These are phyloP conservation scores for Aspergillus quadrilineatus DNA, from an alignment of 2,329 filamentous ascomycete species.

Conservation along the genomic window DNA sequence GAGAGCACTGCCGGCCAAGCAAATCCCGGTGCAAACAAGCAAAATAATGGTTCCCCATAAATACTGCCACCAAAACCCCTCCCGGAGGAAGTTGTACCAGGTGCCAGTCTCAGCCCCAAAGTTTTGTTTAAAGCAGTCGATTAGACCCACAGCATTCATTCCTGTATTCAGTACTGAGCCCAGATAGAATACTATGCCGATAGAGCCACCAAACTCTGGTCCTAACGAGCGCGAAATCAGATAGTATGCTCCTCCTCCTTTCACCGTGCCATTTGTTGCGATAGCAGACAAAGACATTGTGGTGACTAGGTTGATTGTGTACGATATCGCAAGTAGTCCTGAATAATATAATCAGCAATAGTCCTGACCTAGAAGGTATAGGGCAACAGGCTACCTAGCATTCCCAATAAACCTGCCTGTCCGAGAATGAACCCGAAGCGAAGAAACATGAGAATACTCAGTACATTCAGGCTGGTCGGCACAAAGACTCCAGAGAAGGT, in stretches of 20 bases:
- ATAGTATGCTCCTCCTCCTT: slow-evolving; percentile 84
- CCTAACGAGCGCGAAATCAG: slow-evolving; percentile 82
- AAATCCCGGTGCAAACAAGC: slow-evolving; percentile 69
- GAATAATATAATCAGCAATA: slow-evolving; percentile 20
- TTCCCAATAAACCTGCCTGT: slow-evolving; percentile 74
- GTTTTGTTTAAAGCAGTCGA: slow-evolving; percentile 78
- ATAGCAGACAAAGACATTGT: slow-evolving; percentile 85
- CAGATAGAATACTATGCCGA: slow-evolving; percentile 85
- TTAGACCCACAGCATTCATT: slow-evolving; percentile 81
- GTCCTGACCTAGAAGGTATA: not conserved
- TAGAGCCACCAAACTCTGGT: slow-evolving; percentile 85
- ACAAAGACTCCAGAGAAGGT: slow-evolving; percentile 80
- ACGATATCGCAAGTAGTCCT: slow-evolving; percentile 71
- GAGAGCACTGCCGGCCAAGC: slow-evolving; percentile 74
- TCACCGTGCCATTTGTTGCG: slow-evolving; percentile 84
- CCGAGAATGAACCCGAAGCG: slow-evolving; percentile 83
- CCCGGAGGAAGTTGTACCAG: slow-evolving; percentile 61
- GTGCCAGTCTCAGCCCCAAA: slow-evolving; percentile 60
- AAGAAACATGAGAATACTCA: slow-evolving; percentile 90
- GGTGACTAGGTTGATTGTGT: slow-evolving; percentile 77
- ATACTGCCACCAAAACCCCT: slow-evolving; percentile 75
- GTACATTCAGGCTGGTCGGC: slow-evolving; percentile 82
- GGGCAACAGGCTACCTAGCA: slow-evolving; percentile 56
- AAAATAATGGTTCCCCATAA: slow-evolving; percentile 71
- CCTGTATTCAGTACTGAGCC: slow-evolving; percentile 85